Percentiles rank a stretch among this genome's conserved stretches.
These are phyloP conservation scores for Wickerhamiella dianesei DNA, from an alignment of 805 yeast species.

Conservation along the genomic window DNA sequence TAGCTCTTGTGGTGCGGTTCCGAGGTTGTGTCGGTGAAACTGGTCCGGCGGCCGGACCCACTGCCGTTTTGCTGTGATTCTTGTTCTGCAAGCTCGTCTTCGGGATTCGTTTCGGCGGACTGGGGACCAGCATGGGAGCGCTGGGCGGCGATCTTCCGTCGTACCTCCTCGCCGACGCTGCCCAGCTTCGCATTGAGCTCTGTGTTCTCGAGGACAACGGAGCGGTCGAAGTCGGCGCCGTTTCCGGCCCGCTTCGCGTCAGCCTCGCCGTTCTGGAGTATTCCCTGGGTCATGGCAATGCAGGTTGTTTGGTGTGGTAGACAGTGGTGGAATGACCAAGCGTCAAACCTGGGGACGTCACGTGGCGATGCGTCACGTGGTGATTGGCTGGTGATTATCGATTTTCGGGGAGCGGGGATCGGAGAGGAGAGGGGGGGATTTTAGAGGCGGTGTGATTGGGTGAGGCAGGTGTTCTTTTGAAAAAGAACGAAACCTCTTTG, in stretches of 20 bases:
- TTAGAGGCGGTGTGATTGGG: too few relatives aligned
- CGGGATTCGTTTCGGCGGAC: background rate
- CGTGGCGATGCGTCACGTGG: too few relatives aligned
- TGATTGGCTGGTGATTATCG: too few relatives aligned
- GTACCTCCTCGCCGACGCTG: conserved; percentile 15
- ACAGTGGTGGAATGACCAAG: background rate
- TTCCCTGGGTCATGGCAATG: conserved; percentile 12
- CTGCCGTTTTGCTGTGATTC: background rate
- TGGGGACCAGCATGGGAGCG: background rate
- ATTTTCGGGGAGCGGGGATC: too few relatives aligned
- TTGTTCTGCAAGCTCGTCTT: background rate
- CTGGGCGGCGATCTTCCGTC: conserved; percentile 6
- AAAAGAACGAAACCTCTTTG: too few relatives aligned
- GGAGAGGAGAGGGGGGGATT: too few relatives aligned
- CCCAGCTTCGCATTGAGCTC: conserved; percentile 44
- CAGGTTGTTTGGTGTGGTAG: background rate
- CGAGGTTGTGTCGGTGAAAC: background rate
- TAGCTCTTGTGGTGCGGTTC: conserved; percentile 8
- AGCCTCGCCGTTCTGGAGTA: conserved; percentile 9
- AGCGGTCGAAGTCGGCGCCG: conserved; percentile 29
- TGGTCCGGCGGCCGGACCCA: background rate
- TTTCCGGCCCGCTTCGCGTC: background rate
- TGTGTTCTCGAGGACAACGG: conserved; percentile 70
- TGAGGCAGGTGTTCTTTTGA: too few relatives aligned
- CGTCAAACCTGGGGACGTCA: too few relatives aligned